These are phyloP conservation scores for Fraxinus excelsior DNA, from an alignment of 257 asterid genomes.

Conservation along the genomic window DNA sequence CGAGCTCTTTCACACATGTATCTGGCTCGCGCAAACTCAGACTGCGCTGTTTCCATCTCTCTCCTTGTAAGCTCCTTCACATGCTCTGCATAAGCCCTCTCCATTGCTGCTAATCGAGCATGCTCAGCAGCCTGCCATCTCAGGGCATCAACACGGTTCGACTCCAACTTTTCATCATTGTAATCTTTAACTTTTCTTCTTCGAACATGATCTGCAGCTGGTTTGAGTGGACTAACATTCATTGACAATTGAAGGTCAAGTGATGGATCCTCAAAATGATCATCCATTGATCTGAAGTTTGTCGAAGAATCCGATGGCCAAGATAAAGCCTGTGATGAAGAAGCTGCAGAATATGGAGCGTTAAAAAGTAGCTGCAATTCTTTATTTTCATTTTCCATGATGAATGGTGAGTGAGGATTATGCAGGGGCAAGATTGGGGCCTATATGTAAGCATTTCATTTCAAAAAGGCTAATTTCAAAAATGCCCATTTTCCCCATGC, in stretches of 20 bases:
- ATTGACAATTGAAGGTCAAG: conserved; percentile 72
- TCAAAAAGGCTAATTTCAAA: background rate
- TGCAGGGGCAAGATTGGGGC: background rate
- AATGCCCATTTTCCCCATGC: background rate
- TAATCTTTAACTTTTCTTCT: conserved; percentile 23
- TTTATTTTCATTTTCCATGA: conserved; percentile 61
- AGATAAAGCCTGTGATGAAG: conserved; percentile 36
- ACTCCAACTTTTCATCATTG: conserved; percentile 12
- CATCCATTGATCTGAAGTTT: conserved; percentile 29
- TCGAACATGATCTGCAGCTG: conserved; percentile 25
- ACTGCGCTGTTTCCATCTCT: conserved; percentile 80
- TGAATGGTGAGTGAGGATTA: background rate
- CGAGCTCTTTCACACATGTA: conserved; percentile 67
- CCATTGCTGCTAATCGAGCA: conserved; percentile 68
- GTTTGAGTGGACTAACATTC: conserved; percentile 43
- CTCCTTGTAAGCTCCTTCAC: conserved; percentile 71
- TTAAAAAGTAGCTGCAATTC: conserved; percentile 67
- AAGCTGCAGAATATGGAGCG: conserved; percentile 23
- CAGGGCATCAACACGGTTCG: conserved; percentile 44
- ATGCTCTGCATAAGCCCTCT: conserved; percentile 73
- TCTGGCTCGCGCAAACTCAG: conserved; percentile 65
- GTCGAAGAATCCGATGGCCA: conserved; percentile 37
- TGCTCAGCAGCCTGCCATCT: conserved; percentile 88
- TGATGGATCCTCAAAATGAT: conserved; percentile 47
- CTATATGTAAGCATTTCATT: conserved; percentile 1